Percentiles rank a stretch among this genome's conserved stretches.
Evolutionary conservation across 352 stramenopile genomes (phyloP).

Genomic region (Globisporangium viniferum): DNA sequence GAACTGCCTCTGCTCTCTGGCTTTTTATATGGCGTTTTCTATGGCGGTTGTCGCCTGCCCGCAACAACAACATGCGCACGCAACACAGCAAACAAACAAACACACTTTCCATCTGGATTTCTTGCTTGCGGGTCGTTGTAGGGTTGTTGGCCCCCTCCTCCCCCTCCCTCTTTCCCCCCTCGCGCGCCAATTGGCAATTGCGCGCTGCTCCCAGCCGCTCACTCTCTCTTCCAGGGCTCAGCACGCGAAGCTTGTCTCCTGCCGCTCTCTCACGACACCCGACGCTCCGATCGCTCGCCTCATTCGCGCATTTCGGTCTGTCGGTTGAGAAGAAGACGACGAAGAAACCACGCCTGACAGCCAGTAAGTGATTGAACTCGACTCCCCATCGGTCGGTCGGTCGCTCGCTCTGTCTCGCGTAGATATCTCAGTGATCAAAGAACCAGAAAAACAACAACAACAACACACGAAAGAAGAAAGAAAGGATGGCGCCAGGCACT

Average conservation of each 20-base stretch:
- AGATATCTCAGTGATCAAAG: background rate
- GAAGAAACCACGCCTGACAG: background rate
- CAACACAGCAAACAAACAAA: background rate
- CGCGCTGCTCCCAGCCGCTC: constrained; percentile 7
- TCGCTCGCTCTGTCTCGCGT: background rate
- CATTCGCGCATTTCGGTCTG: constrained; percentile 8
- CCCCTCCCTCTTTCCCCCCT: background rate
- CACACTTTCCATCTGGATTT: constrained; percentile 6
- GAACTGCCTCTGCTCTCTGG: constrained; percentile 2
- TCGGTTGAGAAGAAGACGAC: background rate
- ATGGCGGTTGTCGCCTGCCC: background rate
- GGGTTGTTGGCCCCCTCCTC: background rate
- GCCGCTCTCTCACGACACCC: background rate
- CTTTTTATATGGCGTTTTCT: constrained; percentile 3
- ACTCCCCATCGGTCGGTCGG: background rate
- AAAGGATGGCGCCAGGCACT: constrained; percentile 58
- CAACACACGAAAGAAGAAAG: background rate
- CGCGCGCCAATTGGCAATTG: background rate
- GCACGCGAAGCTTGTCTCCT: constrained; percentile 11
- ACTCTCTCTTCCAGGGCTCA: constrained; percentile 24
- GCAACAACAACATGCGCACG: background rate
- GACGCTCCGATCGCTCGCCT: background rate
- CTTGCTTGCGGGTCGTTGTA: background rate
- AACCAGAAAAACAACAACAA: background rate
- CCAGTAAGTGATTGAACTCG: too few species aligned